Evolutionary conservation across 208 protist species (phyloP).

Genomic region (Trypanosoma mega): DNA sequence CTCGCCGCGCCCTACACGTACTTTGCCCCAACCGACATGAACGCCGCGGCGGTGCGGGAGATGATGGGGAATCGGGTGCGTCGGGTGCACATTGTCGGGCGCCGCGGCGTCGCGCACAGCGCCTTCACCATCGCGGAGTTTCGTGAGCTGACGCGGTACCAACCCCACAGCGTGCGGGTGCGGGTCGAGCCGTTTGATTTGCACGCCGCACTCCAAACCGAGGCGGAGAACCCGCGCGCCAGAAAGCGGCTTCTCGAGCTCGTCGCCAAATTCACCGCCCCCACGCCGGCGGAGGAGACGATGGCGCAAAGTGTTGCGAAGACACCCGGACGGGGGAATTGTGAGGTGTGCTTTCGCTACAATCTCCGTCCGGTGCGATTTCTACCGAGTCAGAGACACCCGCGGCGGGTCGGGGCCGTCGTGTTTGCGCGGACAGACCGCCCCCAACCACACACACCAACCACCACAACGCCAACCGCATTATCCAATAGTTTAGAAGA

Average conservation of each 20-base stretch:
- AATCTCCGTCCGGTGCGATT: slow-evolving; percentile 63
- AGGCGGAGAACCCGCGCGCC: slow-evolving; percentile 46
- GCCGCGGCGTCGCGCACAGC: slow-evolving; percentile 88
- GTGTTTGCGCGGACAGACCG: slow-evolving; percentile 70
- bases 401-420: slow-evolving; percentile 63
- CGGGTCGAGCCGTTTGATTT: slow-evolving; percentile 68
- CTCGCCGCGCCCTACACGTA: slow-evolving; percentile 70
- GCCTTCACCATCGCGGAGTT: slow-evolving; percentile 96
- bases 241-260: slow-evolving; percentile 85
- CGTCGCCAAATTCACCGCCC: slow-evolving; percentile 27
- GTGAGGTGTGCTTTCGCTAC: slow-evolving; percentile 71
- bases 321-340: slow-evolving; percentile 37
- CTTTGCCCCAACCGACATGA: slow-evolving; percentile 92
- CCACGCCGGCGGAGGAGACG: not conserved
- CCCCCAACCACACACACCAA: no score
- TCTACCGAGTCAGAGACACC: slow-evolving; percentile 41
- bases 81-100: slow-evolving; percentile 78
- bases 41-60: slow-evolving; percentile 68
- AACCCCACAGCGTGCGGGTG: slow-evolving; percentile 62
- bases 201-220: slow-evolving; percentile 27
- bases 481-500: no score
- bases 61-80: slow-evolving; percentile 77
- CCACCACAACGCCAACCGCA: no score
- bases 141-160: slow-evolving; percentile 89
- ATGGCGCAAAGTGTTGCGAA: not conserved